Conservation (phyloP, 306 rosid species). For the Canavalia ensiformis region DNA sequence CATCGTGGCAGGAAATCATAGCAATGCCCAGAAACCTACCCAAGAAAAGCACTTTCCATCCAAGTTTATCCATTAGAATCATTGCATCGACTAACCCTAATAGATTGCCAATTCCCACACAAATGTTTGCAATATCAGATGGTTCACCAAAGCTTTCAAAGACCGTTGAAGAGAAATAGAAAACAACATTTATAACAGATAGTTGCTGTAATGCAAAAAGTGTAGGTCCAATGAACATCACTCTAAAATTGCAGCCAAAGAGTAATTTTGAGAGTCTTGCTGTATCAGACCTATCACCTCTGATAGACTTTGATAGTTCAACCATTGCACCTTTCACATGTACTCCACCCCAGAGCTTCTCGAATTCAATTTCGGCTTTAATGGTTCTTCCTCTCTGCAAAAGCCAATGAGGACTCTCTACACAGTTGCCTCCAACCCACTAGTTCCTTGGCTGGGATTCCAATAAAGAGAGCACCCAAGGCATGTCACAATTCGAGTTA, state of each 20-base stretch:
- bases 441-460: slow-evolving; percentile 78
- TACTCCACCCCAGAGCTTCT: slow-evolving; percentile 75
- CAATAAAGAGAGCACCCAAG: slow-evolving; percentile 75
- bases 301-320: slow-evolving; percentile 71
- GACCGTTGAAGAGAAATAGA: slow-evolving; percentile 86
- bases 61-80: slow-evolving; percentile 92
- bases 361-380: slow-evolving; percentile 81
- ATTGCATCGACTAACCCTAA: slow-evolving; percentile 74
- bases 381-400: slow-evolving; percentile 79
- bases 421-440: slow-evolving; percentile 87
- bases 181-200: slow-evolving; percentile 92
- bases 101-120: slow-evolving; percentile 79
- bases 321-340: slow-evolving; percentile 80
- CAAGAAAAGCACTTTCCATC: slow-evolving; percentile 78
- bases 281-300: slow-evolving; percentile 70
- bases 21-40: slow-evolving; percentile 81
- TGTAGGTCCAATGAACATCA: slow-evolving; percentile 81
- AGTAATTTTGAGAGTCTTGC: slow-evolving; percentile 62
- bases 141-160: slow-evolving; percentile 81
- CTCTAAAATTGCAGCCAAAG: slow-evolving; percentile 71
- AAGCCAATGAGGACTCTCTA: slow-evolving; percentile 92
- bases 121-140: slow-evolving; percentile 70
- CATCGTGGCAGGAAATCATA: too few relatives aligned
- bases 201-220: slow-evolving; percentile 94
- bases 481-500: slow-evolving; percentile 87